phyloP scores from a whole-genome alignment of 176 grass and related monocot genomes.

The Triticum timopheevii region DNA sequence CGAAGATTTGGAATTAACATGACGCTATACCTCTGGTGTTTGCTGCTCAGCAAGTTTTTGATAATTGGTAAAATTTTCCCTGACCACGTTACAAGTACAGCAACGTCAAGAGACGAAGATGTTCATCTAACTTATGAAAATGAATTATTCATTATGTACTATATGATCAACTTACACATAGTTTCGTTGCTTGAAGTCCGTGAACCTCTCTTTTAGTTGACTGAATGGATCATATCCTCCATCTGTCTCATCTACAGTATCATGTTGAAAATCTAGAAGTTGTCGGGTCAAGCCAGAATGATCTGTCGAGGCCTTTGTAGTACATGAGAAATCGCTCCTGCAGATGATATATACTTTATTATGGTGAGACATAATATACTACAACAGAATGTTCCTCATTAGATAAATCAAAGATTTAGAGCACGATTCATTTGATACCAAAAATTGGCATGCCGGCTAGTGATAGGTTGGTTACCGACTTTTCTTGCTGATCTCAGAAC shows the following conservation, averaged over 20 bases:
- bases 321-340: conserved; percentile 48
- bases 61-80: conserved; percentile 60
- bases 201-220: conserved; percentile 74
- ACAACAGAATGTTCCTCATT: neutral
- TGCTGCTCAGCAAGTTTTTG: conserved; percentile 67
- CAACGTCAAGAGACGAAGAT: conserved; percentile 21
- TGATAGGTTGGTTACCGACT: too few species aligned
- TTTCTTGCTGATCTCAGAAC: too few species aligned
- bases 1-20: neutral
- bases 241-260: conserved; percentile 25
- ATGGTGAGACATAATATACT: conserved; percentile 9
- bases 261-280: conserved; percentile 50
- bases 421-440: too few species aligned
- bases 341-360: conserved; percentile 18
- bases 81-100: conserved; percentile 36
- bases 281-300: conserved; percentile 45
- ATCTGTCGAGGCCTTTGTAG: conserved; percentile 51
- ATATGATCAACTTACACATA: conserved; percentile 63
- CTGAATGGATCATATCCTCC: conserved; percentile 53
- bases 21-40: conserved; percentile 66
- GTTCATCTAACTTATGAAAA: neutral
- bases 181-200: conserved; percentile 66
- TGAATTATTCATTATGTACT: conserved; percentile 18
- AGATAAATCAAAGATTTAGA: neutral
- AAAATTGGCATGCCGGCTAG: too few species aligned